phyloP scores from a whole-genome alignment of 2,329 filamentous ascomycete genomes.

The Calonectria multiphialidica region DNA sequence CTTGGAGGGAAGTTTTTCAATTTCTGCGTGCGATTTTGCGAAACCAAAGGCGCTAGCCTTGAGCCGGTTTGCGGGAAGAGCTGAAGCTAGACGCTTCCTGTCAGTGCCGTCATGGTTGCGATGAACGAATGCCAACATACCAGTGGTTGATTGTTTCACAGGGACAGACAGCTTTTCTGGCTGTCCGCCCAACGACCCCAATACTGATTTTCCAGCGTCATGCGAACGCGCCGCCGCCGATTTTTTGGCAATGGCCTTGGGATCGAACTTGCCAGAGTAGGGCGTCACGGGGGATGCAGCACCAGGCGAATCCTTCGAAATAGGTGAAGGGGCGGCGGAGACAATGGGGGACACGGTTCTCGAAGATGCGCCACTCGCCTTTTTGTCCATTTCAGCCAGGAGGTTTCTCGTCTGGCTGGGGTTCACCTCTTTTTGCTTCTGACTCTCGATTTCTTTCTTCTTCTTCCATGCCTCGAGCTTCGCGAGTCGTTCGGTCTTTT shows the following conservation, averaged over 20 bases:
- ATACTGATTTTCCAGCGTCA: constrained; percentile 60
- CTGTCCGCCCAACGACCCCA: constrained; percentile 61
- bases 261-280: constrained; percentile 86
- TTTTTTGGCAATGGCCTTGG: constrained; percentile 88
- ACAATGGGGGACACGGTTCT: constrained; percentile 63
- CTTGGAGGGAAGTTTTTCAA: constrained; percentile 75
- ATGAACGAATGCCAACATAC: constrained; percentile 45
- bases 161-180: constrained; percentile 49
- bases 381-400: constrained; percentile 80
- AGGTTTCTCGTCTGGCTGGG: constrained; percentile 75
- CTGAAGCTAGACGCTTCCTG: constrained; percentile 54
- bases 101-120: constrained; percentile 36
- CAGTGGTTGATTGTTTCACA: constrained; percentile 50
- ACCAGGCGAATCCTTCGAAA: constrained; percentile 55
- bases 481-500: constrained; percentile 81
- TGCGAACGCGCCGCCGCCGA: constrained; percentile 71
- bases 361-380: constrained; percentile 63
- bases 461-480: constrained; percentile 94
- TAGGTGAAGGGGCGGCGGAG: constrained; percentile 64
- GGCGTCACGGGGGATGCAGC: constrained; percentile 65
- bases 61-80: constrained; percentile 74
- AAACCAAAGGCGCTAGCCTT: constrained; percentile 91
- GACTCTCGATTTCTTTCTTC: constrained; percentile 82
- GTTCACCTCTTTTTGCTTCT: constrained; percentile 77
- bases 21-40: constrained; percentile 73